Evolutionary conservation across 345 rosid genomes (phyloP).

Genomic region (Citrus unshiu): DNA sequence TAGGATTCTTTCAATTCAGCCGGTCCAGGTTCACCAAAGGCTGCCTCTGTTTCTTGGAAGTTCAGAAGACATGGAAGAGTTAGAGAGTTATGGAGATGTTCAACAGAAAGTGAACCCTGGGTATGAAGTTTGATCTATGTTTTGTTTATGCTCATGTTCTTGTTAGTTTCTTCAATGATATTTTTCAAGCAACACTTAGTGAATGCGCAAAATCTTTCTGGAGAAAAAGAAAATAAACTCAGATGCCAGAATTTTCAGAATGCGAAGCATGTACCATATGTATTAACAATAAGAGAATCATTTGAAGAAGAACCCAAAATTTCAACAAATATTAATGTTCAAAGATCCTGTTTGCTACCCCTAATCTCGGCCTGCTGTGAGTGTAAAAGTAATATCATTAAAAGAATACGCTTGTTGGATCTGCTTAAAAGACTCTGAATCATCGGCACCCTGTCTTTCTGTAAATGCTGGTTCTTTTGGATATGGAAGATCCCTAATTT

Average conservation of each 20-base stretch:
- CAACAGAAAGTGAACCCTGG: slow-evolving; percentile 96
- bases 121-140: slow-evolving; percentile 66
- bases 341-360: neutral
- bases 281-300: too few species aligned
- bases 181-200: too few species aligned
- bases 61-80: slow-evolving; percentile 68
- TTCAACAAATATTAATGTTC: too few species aligned
- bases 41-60: slow-evolving; percentile 88
- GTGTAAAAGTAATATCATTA: slow-evolving; percentile 17
- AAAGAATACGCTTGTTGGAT: neutral
- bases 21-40: slow-evolving; percentile 82
- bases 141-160: neutral
- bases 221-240: too few species aligned
- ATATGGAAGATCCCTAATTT: neutral
- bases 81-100: slow-evolving; percentile 75
- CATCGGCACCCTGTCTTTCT: neutral
- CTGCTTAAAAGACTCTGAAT: neutral
- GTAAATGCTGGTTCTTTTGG: neutral
- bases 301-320: too few species aligned
- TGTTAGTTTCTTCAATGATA: neutral
- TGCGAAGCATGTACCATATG: too few species aligned
- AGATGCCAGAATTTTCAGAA: too few species aligned
- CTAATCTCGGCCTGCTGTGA: slow-evolving; percentile 1
- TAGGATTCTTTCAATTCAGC: slow-evolving; percentile 80
- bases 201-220: too few species aligned